Conservation (phyloP, 2,329 filamentous ascomycete species). For the Epichloe sibirici region DNA sequence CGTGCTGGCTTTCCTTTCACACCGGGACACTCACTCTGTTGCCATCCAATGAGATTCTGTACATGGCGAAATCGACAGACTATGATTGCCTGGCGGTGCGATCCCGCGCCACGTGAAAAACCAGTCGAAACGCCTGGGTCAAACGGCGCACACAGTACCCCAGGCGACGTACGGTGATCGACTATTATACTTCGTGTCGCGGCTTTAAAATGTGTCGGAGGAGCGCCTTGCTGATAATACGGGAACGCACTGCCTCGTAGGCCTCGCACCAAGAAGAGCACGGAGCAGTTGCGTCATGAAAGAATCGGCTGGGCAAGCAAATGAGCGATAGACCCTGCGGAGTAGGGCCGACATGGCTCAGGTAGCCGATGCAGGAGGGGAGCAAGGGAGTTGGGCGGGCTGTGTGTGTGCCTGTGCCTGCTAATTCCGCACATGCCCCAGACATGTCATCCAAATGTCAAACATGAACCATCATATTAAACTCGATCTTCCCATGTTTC, state of each 20-base stretch:
- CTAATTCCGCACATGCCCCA: conserved; percentile 3
- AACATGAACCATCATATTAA: conserved; percentile 1
- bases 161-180: not conserved
- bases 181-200: not conserved
- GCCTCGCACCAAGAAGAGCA: conserved; percentile 1
- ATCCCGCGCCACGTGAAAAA: not conserved
- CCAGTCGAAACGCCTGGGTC: conserved; percentile 1
- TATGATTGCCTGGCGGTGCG: not conserved
- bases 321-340: conserved; percentile 3
- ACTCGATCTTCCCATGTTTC: not conserved
- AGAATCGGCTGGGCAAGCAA: not conserved
- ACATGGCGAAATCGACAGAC: not conserved
- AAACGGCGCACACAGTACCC: not conserved
- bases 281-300: conserved; percentile 4
- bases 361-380: not conserved
- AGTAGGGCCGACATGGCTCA: not conserved
- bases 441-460: conserved; percentile 1
- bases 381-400: not conserved
- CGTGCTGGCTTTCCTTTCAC: not conserved
- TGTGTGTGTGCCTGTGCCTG: not conserved
- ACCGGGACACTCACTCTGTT: not conserved
- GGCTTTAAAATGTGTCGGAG: not conserved
- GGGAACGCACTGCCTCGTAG: not conserved
- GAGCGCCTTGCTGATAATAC: not conserved
- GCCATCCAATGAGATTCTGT: not conserved